These are phyloP conservation scores for Musa balbisiana DNA, from an alignment of 202 grass and related monocot species.

Conservation along the genomic window DNA sequence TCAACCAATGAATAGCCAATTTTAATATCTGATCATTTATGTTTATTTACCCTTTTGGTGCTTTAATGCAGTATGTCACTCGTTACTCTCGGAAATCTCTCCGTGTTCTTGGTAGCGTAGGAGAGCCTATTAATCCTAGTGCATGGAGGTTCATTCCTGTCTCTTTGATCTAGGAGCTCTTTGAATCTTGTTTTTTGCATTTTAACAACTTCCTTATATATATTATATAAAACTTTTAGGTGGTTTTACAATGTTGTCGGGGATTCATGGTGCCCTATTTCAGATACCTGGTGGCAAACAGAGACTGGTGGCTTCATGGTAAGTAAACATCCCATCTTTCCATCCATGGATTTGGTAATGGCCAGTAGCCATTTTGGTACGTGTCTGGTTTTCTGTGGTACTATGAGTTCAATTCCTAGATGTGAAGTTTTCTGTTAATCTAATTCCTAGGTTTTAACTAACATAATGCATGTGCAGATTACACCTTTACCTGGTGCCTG, in stretches of 20 bases:
- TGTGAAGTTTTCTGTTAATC: background rate
- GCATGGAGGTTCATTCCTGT: conserved; percentile 64
- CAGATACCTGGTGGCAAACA: conserved; percentile 99
- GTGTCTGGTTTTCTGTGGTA: background rate
- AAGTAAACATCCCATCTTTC: conserved; percentile 11
- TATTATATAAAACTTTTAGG: conserved; percentile 31
- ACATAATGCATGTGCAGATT: conserved; percentile 41
- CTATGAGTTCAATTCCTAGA: background rate
- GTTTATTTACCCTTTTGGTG: background rate
- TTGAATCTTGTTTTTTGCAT: background rate
- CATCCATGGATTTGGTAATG: background rate
- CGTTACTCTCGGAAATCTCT: conserved; percentile 86
- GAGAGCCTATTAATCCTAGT: conserved; percentile 91
- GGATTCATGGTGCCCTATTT: conserved; percentile 76
- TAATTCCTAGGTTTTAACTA: conserved; percentile 17
- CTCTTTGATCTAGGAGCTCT: background rate
- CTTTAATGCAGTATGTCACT: conserved; percentile 63
- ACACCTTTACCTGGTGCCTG: conserved; percentile 84
- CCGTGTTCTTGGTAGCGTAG: conserved; percentile 91
- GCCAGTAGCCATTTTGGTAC: background rate
- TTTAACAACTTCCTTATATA: background rate
- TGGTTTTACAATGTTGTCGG: conserved; percentile 90
- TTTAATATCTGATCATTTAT: background rate
- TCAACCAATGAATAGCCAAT: background rate
- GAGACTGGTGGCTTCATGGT: conserved; percentile 99